A percentile compares a stretch with the other conserved stretches of the same genome.
phyloP scores from a whole-genome alignment of 495 filamentous ascomycete genomes.

The Geopyxis carbonaria region DNA sequence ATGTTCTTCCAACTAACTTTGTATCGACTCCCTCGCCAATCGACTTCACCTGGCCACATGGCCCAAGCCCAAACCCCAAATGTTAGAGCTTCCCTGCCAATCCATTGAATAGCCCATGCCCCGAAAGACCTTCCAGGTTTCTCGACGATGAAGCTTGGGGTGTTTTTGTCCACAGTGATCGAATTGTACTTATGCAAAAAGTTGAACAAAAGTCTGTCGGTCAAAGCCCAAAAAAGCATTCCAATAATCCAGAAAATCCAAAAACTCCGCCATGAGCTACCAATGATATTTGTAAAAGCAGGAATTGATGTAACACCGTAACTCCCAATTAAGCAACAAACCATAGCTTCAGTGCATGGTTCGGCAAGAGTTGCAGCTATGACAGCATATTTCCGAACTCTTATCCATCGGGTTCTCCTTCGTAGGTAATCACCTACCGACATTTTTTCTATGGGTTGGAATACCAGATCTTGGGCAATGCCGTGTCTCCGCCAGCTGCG shows the following conservation, averaged over 20 bases:
- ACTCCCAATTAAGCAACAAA: conserved; percentile 63
- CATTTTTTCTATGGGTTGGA: conserved; percentile 78
- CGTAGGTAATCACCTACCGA: conserved; percentile 62
- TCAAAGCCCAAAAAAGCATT: conserved; percentile 50
- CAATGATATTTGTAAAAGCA: conserved; percentile 33
- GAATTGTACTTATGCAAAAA: conserved; percentile 53
- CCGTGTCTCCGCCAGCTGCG: conserved; percentile 56
- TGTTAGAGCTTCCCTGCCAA: conserved; percentile 66
- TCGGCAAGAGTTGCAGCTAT: conserved; percentile 80
- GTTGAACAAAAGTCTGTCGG: conserved; percentile 58
- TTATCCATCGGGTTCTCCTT: conserved; percentile 74
- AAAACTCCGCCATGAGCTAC: conserved; percentile 54
- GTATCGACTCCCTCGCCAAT: conserved; percentile 73
- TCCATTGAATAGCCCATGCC: conserved; percentile 68
- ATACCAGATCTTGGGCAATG: conserved; percentile 66
- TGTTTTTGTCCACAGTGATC: conserved; percentile 53
- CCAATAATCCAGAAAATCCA: conserved; percentile 44
- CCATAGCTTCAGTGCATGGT: conserved; percentile 75
- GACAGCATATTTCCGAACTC: conserved; percentile 90
- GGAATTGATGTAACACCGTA: conserved; percentile 62
- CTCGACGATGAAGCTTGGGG: conserved; percentile 48
- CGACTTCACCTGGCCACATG: conserved; percentile 62
- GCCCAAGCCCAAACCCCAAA: conserved; percentile 79
- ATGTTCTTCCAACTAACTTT: conserved; percentile 57
- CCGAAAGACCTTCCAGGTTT: conserved; percentile 37